Evolutionary conservation across 2,329 filamentous ascomycete genomes (phyloP).

Genomic region (Apiospora marii): DNA sequence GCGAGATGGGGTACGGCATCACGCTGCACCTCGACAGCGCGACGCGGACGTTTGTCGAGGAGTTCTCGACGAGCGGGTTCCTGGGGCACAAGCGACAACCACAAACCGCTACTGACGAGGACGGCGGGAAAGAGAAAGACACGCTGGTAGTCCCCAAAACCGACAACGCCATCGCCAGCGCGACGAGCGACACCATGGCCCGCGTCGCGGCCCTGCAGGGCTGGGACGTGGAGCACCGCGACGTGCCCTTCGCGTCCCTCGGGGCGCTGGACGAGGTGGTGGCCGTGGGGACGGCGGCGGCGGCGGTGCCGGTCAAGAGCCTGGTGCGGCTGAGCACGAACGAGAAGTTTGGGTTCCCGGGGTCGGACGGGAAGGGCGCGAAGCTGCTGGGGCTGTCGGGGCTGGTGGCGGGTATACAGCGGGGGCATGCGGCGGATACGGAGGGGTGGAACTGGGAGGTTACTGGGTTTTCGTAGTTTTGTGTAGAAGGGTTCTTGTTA

Average conservation of each 20-base stretch:
- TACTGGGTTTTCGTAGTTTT: not conserved
- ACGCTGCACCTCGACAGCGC: slow-evolving; percentile 73
- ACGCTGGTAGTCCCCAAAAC: slow-evolving; percentile 25
- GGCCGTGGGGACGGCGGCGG: slow-evolving; percentile 24
- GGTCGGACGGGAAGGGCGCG: not conserved
- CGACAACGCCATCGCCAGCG: slow-evolving; percentile 26
- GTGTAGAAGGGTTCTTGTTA: no score
- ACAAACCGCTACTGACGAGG: not conserved
- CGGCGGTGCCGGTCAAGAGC: slow-evolving; percentile 25
- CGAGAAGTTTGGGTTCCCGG: slow-evolving; percentile 25
- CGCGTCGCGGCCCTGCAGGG: slow-evolving; percentile 38
- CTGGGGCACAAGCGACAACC: slow-evolving; percentile 19
- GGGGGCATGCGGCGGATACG: slow-evolving; percentile 21
- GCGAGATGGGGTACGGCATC: slow-evolving; percentile 68
- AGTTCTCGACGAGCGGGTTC: slow-evolving; percentile 28
- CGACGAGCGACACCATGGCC: slow-evolving; percentile 34
- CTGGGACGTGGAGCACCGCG: slow-evolving; percentile 24
- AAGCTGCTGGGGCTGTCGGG: slow-evolving; percentile 24
- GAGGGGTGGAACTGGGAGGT: slow-evolving; percentile 27
- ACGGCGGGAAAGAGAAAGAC: not conserved
- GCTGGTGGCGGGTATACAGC: slow-evolving; percentile 24
- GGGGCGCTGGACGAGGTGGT: slow-evolving; percentile 2
- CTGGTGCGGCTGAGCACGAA: slow-evolving; percentile 23
- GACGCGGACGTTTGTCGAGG: slow-evolving; percentile 49
- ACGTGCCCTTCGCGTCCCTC: slow-evolving; percentile 25